Evolutionary conservation across 106 monocot species (phyloP).

Genomic region (Posidonia australis): DNA sequence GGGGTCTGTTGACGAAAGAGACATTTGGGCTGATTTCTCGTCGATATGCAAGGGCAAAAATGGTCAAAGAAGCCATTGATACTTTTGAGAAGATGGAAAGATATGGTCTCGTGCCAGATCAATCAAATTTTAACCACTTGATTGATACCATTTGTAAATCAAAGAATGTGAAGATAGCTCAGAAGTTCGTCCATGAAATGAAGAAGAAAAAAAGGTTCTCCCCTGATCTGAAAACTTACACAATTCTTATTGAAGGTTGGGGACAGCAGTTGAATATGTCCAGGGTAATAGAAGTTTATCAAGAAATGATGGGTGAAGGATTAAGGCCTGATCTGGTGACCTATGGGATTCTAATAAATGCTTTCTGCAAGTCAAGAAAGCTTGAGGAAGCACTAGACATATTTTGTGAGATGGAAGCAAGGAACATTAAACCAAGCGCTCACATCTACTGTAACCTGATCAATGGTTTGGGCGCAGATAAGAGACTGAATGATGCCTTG

Average conservation of each 20-base stretch:
- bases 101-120: constrained; percentile 41
- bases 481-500: constrained; percentile 64
- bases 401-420: constrained; percentile 48
- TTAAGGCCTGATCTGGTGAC: constrained; percentile 76
- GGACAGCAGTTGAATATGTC: constrained; percentile 35
- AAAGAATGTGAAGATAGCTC: constrained; percentile 54
- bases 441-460: constrained; percentile 78
- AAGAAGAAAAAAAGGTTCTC: constrained; percentile 43
- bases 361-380: constrained; percentile 52
- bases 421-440: constrained; percentile 49
- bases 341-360: constrained; percentile 63
- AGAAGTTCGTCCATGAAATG: constrained; percentile 46
- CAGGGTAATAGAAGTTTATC: constrained; percentile 38
- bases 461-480: constrained; percentile 74
- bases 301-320: constrained; percentile 53
- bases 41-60: constrained; percentile 69
- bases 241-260: constrained; percentile 86
- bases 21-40: constrained; percentile 54
- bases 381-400: constrained; percentile 55
- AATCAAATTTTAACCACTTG: constrained; percentile 59
- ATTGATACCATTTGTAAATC: constrained; percentile 65
- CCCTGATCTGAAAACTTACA: constrained; percentile 76
- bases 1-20: constrained; percentile 39
- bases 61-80: constrained; percentile 52
- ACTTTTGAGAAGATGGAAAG: constrained; percentile 60